A percentile compares a stretch with the other conserved stretches of the same genome.
These are phyloP conservation scores for Cladochytrium replicatum DNA, from an alignment of 192 early-diverging fungal genomes.

Conservation along the genomic window DNA sequence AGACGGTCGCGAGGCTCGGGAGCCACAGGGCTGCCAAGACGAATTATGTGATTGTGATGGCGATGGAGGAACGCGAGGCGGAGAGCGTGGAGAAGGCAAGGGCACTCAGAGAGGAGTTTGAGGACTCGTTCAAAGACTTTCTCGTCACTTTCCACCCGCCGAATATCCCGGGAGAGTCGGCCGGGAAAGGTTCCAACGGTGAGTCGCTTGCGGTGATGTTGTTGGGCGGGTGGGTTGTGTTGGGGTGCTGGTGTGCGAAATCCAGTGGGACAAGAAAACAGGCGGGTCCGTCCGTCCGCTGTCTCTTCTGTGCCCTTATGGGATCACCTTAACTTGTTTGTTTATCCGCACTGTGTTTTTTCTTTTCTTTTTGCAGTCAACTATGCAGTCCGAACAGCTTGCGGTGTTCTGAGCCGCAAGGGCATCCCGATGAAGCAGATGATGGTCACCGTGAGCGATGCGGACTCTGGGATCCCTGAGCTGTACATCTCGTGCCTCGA, in stretches of 20 bases:
- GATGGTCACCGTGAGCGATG: slow-evolving; percentile 40
- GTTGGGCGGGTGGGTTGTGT: no score
- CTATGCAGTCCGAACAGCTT: slow-evolving; percentile 6
- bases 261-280: no score
- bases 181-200: slow-evolving; percentile 44
- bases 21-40: background rate
- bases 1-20: background rate
- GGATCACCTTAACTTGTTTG: slow-evolving; percentile 18
- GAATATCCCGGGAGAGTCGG: slow-evolving; percentile 38
- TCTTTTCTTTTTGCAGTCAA: background rate
- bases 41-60: slow-evolving; percentile 9
- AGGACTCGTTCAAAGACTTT: slow-evolving; percentile 35
- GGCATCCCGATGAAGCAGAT: slow-evolving; percentile 13
- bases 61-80: slow-evolving; percentile 43
- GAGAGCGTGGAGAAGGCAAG: slow-evolving; percentile 29
- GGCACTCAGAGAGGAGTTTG: slow-evolving; percentile 26
- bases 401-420: slow-evolving; percentile 21
- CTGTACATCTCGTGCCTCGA: slow-evolving; percentile 28
- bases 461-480: slow-evolving; percentile 46
- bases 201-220: no score
- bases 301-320: no score
- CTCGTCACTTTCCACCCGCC: slow-evolving; percentile 42
- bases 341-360: background rate
- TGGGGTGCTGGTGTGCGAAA: no score
- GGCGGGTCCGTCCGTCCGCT: no score